Base-by-base conservation (phyloP, 805 yeast species). In the Isabelozyma rhagii region DNA sequence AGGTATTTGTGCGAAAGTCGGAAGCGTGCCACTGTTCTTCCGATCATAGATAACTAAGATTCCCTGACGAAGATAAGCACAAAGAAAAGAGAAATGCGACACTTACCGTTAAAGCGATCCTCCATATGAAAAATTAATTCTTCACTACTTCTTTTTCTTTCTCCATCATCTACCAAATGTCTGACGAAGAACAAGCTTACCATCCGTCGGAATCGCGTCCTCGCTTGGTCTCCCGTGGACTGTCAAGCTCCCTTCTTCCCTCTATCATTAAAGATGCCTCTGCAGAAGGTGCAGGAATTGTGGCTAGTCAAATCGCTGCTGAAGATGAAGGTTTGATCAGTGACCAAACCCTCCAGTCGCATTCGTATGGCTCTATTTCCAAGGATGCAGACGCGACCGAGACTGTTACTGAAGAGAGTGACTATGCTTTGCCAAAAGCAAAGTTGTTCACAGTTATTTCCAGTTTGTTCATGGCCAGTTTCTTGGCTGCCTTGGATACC, bases 401-500 rank as follows among this genome's bases (percentile, higher is more conserved):
- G 5, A 49, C 17, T 13, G 50, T 38, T 11, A 38, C 36, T 21
- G 47, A 40, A 25, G 38, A 25, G 9, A 44, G 14, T 8, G 58
- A 50, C 17, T 66, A 60, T 46, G 68, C 71, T 1, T 57, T 69
- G 41, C 73, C 76, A 2, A 60, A 55, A 39, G 50, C 55, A 0
- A 63, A 70, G 47, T 55, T 72, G n/a, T 56, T 55, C 27, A 48
- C 64, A 5, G 67, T 74, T 7, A 53, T 72, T 8, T 55, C 63
- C 4, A 62, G 69, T 18, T 56, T 72, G 40, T 73, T 62, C 53
- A 62, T 68, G 65, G 71, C 71, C 3, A 53, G 81, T 0, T 84
- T 81, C 55, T 68, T 86, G 39, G 82, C 88, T 3, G 83, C 92
- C 0, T 62, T 85, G 50, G 93, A 86, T 59, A 74, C 81, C 15